Conservation (phyloP, 208 protist species). For the Leishmania lainsoni region DNA sequence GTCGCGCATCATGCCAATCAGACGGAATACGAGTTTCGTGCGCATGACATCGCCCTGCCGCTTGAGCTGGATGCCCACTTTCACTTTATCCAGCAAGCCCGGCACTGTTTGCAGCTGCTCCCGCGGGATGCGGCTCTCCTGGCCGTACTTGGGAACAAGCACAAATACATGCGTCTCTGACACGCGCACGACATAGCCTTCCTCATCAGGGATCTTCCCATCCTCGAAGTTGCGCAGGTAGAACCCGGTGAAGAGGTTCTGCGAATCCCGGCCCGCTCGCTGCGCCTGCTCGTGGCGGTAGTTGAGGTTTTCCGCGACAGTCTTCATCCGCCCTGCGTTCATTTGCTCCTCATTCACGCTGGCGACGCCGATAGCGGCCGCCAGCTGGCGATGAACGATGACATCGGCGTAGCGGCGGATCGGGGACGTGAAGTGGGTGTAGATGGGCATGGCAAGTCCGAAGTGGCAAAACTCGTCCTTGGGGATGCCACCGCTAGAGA, state of each 20-base stretch:
- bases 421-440: constrained; percentile 96
- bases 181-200: constrained; percentile 82
- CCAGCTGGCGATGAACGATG: constrained; percentile 93
- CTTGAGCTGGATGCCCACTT: constrained; percentile 75
- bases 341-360: constrained; percentile 46
- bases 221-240: constrained; percentile 83
- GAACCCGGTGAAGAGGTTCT: constrained; percentile 93
- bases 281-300: constrained; percentile 93
- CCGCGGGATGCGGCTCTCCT: constrained; percentile 83
- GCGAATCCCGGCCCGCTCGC: constrained; percentile 88
- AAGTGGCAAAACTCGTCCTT: constrained; percentile 92
- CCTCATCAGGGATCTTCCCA: constrained; percentile 76
- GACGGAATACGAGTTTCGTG: constrained; percentile 68
- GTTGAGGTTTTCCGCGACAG: constrained; percentile 88
- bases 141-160: constrained; percentile 88
- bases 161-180: constrained; percentile 88
- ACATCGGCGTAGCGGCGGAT: constrained; percentile 96
- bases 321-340: constrained; percentile 74
- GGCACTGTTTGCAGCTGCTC: constrained; percentile 71
- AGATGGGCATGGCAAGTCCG: constrained; percentile 93
- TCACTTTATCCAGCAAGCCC: constrained; percentile 77
- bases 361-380: constrained; percentile 74
- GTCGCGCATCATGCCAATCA: constrained; percentile 71
- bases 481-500: constrained; percentile 81
- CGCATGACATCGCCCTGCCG: constrained; percentile 77